Evolutionary conservation across 495 filamentous ascomycete species (phyloP).

Genomic region (Aspergillus ellipticus): DNA sequence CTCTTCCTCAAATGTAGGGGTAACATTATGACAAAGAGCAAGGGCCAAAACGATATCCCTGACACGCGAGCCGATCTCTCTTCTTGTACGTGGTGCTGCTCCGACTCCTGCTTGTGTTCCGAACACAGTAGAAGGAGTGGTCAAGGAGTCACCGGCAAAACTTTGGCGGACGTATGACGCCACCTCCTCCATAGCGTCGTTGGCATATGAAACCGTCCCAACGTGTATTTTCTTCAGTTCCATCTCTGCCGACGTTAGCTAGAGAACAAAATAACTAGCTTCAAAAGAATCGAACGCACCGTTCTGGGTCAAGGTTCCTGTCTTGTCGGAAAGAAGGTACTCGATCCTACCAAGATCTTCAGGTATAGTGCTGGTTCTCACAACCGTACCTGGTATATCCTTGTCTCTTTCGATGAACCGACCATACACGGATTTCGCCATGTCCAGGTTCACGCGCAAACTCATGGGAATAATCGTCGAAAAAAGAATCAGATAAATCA

Average conservation of each 20-base stretch:
- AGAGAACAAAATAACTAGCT: conserved; percentile 6
- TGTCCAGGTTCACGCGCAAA: conserved; percentile 90
- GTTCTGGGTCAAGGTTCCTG: conserved; percentile 94
- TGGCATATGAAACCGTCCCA: conserved; percentile 95
- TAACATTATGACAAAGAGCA: conserved; percentile 96
- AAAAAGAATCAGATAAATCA: conserved; percentile 96
- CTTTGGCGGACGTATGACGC: conserved; percentile 77
- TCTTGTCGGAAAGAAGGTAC: conserved; percentile 96
- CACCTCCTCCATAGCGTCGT: conserved; percentile 98
- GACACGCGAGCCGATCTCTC: conserved; percentile 91
- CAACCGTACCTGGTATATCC: conserved; percentile 86
- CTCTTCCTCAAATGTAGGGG: conserved; percentile 81
- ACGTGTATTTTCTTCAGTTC: conserved; percentile 98
- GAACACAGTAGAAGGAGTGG: conserved; percentile 71
- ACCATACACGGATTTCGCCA: conserved; percentile 95
- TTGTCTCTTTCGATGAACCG: conserved; percentile 90
- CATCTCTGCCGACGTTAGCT: conserved; percentile 61
- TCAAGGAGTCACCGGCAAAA: conserved; percentile 59
- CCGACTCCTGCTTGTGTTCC: conserved; percentile 52
- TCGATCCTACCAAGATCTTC: conserved; percentile 95
- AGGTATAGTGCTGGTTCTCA: conserved; percentile 94
- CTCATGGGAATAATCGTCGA: conserved; percentile 98
- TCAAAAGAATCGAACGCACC: conserved; percentile 32
- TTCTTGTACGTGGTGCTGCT: conserved; percentile 71
- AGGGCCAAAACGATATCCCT: conserved; percentile 87